Conservation (phyloP, 352 stramenopile species). For the Aphanomyces stellatus region DNA sequence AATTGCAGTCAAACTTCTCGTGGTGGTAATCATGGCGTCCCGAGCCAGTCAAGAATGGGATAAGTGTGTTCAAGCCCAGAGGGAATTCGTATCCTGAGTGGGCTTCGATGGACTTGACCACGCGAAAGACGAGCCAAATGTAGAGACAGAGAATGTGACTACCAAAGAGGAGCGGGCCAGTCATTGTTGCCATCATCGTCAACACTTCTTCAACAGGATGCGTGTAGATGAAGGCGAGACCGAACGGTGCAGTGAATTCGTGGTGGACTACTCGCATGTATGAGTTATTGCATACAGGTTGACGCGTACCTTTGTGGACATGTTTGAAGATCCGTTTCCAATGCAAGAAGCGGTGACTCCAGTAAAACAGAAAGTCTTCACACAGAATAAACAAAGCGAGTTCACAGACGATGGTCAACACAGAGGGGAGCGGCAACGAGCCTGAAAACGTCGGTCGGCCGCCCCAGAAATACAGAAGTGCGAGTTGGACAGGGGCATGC, state of each 20-base stretch:
- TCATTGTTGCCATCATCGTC: constrained; percentile 10
- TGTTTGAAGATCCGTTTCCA: constrained; percentile 21
- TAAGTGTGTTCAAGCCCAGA: not conserved
- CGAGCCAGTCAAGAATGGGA: not conserved
- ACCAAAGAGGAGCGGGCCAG: constrained; percentile 12
- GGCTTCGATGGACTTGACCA: constrained; percentile 19
- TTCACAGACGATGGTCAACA: not conserved
- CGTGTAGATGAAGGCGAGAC: constrained; percentile 9
- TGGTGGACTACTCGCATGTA: constrained; percentile 17
- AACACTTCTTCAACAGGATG: too few relatives aligned
- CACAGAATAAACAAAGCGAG: not conserved
- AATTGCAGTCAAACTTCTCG: constrained; percentile 18
- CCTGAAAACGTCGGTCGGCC: not conserved
- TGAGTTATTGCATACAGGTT: not conserved
- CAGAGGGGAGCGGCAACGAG: not conserved
- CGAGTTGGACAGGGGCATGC: not conserved
- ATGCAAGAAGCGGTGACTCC: constrained; percentile 20
- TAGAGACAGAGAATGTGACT: constrained; percentile 14
- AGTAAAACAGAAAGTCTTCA: constrained; percentile 20
- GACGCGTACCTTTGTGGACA: constrained; percentile 17
- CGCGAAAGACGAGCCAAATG: constrained; percentile 11
- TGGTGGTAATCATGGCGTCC: constrained; percentile 14
- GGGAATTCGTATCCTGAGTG: constrained; percentile 19
- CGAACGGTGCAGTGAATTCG: constrained; percentile 15
- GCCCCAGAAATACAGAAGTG: not conserved